Evolutionary conservation across 306 rosid genomes (phyloP).

Genomic region (Benincasa hispida): DNA sequence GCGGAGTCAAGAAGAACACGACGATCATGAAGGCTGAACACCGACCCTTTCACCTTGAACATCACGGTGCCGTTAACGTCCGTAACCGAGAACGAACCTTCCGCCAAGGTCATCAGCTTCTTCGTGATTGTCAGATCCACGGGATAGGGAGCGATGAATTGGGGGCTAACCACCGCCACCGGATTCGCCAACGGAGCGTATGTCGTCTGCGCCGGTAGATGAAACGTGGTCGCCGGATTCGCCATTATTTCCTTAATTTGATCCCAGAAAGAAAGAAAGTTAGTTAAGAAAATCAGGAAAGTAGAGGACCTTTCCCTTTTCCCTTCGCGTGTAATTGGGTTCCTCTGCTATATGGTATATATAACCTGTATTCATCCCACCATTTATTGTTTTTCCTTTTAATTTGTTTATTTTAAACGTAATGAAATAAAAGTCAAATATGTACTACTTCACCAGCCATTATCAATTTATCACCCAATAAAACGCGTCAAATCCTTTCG

Average conservation of each 20-base stretch:
- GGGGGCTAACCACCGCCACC: slow-evolving; percentile 14
- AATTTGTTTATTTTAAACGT: no score
- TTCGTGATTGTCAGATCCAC: slow-evolving; percentile 19
- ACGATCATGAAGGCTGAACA: slow-evolving; percentile 22
- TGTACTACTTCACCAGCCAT: not conserved
- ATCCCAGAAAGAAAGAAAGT: no score
- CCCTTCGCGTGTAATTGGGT: not conserved
- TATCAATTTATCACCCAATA: not conserved
- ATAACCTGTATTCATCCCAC: not conserved
- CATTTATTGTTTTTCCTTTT: not conserved
- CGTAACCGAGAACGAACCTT: slow-evolving; percentile 19
- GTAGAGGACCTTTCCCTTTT: not conserved
- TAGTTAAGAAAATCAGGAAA: not conserved
- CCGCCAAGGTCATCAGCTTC: slow-evolving; percentile 20
- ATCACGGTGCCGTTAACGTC: slow-evolving; percentile 25
- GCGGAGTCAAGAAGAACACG: slow-evolving; percentile 19
- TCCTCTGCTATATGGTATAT: not conserved
- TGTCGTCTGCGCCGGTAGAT: not conserved
- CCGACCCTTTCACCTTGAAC: slow-evolving; percentile 26
- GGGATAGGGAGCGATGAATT: slow-evolving; percentile 21
- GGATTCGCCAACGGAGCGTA: slow-evolving; percentile 9
- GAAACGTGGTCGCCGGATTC: not conserved
- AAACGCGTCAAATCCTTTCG: not conserved
- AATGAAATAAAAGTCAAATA: not conserved
- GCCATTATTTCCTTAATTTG: not conserved